Evolutionary conservation across 768 basidiomycete species (phyloP), one percentile per base, ranked within the genome.

Genomic region (Russula sp.): DNA sequence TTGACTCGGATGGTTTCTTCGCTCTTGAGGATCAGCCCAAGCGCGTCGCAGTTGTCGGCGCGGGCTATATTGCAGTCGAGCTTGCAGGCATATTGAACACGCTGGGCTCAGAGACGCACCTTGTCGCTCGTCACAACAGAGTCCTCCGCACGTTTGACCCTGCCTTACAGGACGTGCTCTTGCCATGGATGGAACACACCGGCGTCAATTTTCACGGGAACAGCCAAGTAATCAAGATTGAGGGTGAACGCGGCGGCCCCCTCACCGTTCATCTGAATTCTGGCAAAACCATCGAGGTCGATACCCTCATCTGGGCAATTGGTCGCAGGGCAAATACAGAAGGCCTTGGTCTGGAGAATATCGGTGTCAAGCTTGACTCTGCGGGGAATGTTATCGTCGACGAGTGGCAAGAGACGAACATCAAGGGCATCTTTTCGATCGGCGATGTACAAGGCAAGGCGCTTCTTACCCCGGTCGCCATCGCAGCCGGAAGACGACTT

Each of bases 31-130:
- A 88, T 55, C 93, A 96, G 73, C 97, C 97, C 9, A 91, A 88
- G 74, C 84, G 93, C 60, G 94, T 97, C 35, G 95, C 87, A 3
- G 87, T 98, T 58, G 86, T 98, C 46, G 97, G 97, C 49, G 97
- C 97, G 14, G 97, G 97, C 1, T 99, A 99, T 73, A 98, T 99
- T 67, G 94, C 94, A 18, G 91, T 98, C 64, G 97, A 99, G 75
- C 84, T 99, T 49, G 93, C 96, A 5, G 97, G 97, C 20, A 84
- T 99, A 58, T 84, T 99, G 75, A 84, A 98, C 74, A 80, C 90
- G 7, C 84, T 97, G 59, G 93, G 95, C 22, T 82, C 87, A 39
- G 93, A 98, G 74, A 94, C 93, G 8, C 94, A 98, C 71, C 74
- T 98, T 66, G 73, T 98, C 72, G 98, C 98, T 67, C 87, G 97